Evolutionary conservation across 306 rosid genomes (phyloP), one percentile per base, ranked within the genome.

Genomic region (Corylus avellana): DNA sequence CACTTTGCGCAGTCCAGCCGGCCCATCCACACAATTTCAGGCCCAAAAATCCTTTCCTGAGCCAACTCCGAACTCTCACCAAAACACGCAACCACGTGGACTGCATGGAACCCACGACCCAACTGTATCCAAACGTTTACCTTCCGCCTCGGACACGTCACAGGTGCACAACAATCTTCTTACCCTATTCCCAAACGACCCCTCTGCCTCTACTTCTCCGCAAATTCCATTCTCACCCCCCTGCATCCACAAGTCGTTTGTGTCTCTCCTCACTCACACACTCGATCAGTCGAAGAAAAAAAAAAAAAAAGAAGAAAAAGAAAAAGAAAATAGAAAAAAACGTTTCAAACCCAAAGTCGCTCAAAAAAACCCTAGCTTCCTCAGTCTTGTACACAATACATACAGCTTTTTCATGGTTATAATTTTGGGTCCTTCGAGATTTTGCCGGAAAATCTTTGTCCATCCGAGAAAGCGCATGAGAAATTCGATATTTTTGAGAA

Each of bases 371-470:
- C 32, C 27, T 35, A 42, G 62, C 51, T 18, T 44, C 17, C 0
- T 35, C 47, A 9, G 7, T 25, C 6, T 39, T 5, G 8, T 4
- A n/a, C 37, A 48, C 20, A 71, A 18, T 10, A 13, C 29, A 18
- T 10, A 13, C 29, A 11, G 2, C 12, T 11, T 22, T 75, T 44
- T 54, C 7, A 68, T 67, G 3, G 4, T 7, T 58, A 8, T 69
- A 61, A 63, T 8, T 66, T 72, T 61, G n/a, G 18, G 5, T 47
- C 0, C 70, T n/a, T 18, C 4, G 12, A 12, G 16, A 18, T 67
- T 82, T 79, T 79, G 69, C 59, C 53, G 73, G 64, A 59, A 73
- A 79, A 63, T 64, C 61, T 12, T 5, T 70, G 14, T 59, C 61
- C 77, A 49, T 81, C 74, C 54, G 17, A 53, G 5, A 4, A 59